These are phyloP conservation scores for Daldinia concentrica DNA, from an alignment of 495 filamentous ascomycete species.

Conservation along the genomic window DNA sequence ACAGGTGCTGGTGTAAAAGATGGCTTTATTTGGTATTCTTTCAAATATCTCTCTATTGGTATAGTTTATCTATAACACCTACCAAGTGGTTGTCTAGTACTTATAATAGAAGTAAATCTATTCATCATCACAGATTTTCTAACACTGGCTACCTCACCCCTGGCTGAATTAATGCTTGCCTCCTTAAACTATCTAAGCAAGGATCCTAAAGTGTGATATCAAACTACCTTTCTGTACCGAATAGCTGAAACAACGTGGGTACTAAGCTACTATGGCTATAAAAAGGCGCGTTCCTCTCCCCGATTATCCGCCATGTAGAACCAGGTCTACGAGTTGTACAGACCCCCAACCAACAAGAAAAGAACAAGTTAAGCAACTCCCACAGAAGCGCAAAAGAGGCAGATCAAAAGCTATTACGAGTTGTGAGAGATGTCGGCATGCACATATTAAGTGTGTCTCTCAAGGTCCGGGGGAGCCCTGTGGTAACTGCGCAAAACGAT, in stretches of 20 bases:
- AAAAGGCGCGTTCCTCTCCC: constrained; percentile 28
- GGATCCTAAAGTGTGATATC: neutral
- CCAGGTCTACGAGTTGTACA: neutral
- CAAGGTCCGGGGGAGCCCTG: constrained; percentile 23
- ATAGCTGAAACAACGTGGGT: neutral
- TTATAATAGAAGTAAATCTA: neutral
- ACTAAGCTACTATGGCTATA: neutral
- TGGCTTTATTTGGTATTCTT: too few relatives aligned
- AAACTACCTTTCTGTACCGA: neutral
- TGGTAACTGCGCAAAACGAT: constrained; percentile 32
- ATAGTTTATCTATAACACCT: neutral
- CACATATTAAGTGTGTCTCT: constrained; percentile 35
- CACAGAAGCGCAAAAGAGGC: constrained; percentile 22
- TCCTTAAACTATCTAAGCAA: neutral
- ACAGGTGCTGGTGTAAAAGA: neutral
- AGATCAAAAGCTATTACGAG: constrained; percentile 34
- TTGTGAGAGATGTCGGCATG: constrained; percentile 34
- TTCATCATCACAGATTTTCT: neutral
- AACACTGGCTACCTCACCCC: neutral
- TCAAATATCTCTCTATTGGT: neutral
- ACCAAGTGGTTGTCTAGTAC: neutral
- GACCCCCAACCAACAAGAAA: neutral
- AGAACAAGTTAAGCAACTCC: neutral
- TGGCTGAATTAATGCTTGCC: too few relatives aligned
- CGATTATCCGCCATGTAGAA: constrained; percentile 3